phyloP scores from a whole-genome alignment of 805 yeast species.

The Monosporozyma yasuniensis region DNA sequence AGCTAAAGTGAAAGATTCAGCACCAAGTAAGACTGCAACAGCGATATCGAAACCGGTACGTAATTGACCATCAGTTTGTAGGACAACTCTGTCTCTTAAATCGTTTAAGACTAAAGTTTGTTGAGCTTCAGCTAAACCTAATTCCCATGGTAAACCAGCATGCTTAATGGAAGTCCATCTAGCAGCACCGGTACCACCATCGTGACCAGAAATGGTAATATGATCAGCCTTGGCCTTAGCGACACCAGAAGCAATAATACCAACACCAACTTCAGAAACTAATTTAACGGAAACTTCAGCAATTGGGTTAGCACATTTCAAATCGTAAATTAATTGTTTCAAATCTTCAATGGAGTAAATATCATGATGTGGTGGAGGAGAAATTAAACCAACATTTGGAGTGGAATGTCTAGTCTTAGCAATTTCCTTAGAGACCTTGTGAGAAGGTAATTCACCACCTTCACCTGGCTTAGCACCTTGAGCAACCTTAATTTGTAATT shows the following conservation, averaged over 20 bases:
- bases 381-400: constrained; percentile 90
- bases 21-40: constrained; percentile 90
- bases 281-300: constrained; percentile 94
- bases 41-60: constrained; percentile 97
- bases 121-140: constrained; percentile 96
- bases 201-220: constrained; percentile 91
- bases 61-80: constrained; percentile 97
- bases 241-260: constrained; percentile 98
- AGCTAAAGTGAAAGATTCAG: constrained; percentile 98
- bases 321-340: constrained; percentile 91
- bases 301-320: constrained; percentile 94
- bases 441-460: constrained; percentile 97
- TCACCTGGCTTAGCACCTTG: constrained; percentile 99
- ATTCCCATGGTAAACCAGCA: constrained; percentile 98
- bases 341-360: constrained; percentile 96
- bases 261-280: constrained; percentile 97
- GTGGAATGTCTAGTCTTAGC: constrained; percentile 96
- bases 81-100: constrained; percentile 87
- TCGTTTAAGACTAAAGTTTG: constrained; percentile 94
- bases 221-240: constrained; percentile 99
- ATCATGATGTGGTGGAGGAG: constrained; percentile 99
- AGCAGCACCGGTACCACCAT: constrained; percentile 99
- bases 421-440: constrained; percentile 78
- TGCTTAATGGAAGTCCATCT: constrained; percentile 94
- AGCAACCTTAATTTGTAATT: constrained; percentile 95